phyloP scores from a whole-genome alignment of 179 eudicot species.

The Heliamphora pulchella region DNA sequence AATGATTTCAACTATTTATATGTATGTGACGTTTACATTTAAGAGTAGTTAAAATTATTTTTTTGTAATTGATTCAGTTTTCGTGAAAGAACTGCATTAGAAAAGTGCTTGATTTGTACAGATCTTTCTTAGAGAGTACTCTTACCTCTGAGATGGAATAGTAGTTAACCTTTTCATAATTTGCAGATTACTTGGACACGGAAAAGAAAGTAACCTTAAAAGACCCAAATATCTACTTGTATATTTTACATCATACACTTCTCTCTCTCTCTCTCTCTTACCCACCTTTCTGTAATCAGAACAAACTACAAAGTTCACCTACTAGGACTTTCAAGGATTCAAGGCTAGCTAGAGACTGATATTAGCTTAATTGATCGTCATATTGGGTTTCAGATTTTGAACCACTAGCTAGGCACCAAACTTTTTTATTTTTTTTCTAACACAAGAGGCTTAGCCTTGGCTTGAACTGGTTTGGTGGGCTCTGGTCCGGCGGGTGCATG shows the following conservation, averaged over 20 bases:
- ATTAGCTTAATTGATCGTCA: too few species aligned
- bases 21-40: too few species aligned
- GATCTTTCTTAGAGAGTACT: neutral
- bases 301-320: neutral
- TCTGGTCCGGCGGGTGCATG: slow-evolving; percentile 64
- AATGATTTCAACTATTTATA: too few species aligned
- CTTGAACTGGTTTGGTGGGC: slow-evolving; percentile 34
- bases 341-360: neutral
- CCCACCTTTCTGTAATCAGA: neutral
- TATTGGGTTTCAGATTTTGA: too few species aligned
- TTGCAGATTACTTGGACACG: neutral
- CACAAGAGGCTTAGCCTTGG: slow-evolving; percentile 50
- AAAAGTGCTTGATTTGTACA: too few species aligned
- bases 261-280: neutral
- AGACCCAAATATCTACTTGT: neutral
- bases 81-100: too few species aligned
- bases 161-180: neutral
- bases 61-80: too few species aligned
- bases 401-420: too few species aligned
- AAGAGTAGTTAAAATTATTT: too few species aligned
- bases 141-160: neutral
- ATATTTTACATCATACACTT: neutral
- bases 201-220: neutral
- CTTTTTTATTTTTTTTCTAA: slow-evolving; percentile 10
- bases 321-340: neutral